These are phyloP conservation scores for Talaromyces marneffei DNA, from an alignment of 2,329 filamentous ascomycete species.

Conservation along the genomic window DNA sequence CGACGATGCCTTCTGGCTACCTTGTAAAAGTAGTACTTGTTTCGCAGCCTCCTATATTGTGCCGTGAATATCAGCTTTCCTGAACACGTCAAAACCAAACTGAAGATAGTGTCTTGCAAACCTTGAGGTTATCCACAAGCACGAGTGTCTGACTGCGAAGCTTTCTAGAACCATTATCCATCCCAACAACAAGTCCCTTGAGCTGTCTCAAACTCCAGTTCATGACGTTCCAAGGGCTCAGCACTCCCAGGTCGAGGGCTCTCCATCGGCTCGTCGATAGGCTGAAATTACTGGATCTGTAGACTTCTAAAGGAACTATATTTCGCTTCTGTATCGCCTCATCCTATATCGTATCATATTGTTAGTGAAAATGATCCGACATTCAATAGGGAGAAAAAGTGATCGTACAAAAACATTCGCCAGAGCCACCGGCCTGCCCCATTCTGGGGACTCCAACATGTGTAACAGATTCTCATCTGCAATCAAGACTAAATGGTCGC, in stretches of 20 bases:
- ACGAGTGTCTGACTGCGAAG: conserved; percentile 42
- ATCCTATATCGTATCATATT: conserved; percentile 31
- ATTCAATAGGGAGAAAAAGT: not conserved
- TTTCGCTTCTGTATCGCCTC: conserved; percentile 66
- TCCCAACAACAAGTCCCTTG: conserved; percentile 51
- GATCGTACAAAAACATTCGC: conserved; percentile 61
- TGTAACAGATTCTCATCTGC: conserved; percentile 60
- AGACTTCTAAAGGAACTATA: conserved; percentile 66
- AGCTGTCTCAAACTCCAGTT: conserved; percentile 70
- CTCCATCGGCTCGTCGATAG: conserved; percentile 67
- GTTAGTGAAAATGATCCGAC: not conserved
- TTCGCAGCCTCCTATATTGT: conserved; percentile 47
- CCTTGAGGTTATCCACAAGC: conserved; percentile 54
- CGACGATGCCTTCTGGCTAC: conserved; percentile 41
- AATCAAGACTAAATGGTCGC: conserved; percentile 47
- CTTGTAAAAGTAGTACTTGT: conserved; percentile 45
- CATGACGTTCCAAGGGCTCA: conserved; percentile 63
- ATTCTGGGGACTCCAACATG: conserved; percentile 68
- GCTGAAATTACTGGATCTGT: conserved; percentile 59
- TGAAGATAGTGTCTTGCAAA: conserved; percentile 20
- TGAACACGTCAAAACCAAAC: conserved; percentile 18
- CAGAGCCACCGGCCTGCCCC: conserved; percentile 73
- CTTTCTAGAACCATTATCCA: conserved; percentile 26
- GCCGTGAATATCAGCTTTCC: not conserved
- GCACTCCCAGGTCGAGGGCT: conserved; percentile 32